Percentiles rank a stretch among this genome's conserved stretches.
Evolutionary conservation across 2,329 filamentous ascomycete genomes (phyloP).

Genomic region (Aureobasidium sp.): DNA sequence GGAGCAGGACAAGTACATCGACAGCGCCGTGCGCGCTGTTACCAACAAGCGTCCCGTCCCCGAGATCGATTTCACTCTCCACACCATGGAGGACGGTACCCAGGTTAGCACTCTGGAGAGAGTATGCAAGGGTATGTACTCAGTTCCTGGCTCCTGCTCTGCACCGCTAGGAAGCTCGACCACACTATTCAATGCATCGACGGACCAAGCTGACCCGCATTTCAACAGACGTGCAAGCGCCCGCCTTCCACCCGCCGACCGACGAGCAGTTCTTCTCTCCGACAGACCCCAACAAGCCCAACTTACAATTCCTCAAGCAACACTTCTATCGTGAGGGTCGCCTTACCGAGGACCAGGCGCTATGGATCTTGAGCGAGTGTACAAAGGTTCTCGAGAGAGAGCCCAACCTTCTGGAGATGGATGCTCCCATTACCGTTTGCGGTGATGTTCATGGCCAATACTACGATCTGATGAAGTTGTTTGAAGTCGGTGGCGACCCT

Average conservation of each 20-base stretch:
- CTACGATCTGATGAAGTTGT: constrained; percentile 99
- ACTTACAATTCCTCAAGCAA: constrained; percentile 91
- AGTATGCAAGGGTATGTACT: constrained; percentile 82
- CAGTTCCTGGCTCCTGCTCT: background rate
- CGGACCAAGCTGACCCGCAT: background rate
- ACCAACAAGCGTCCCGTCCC: constrained; percentile 90
- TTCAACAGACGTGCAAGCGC: constrained; percentile 83
- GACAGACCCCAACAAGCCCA: constrained; percentile 76
- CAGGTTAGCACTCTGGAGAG: constrained; percentile 94
- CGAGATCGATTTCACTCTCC: constrained; percentile 97
- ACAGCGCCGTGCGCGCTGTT: constrained; percentile 87
- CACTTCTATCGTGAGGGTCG: constrained; percentile 97
- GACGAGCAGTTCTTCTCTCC: constrained; percentile 93
- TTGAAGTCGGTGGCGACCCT: constrained; percentile 95
- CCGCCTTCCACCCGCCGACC: constrained; percentile 84
- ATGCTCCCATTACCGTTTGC: constrained; percentile 96
- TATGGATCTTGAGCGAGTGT: constrained; percentile 88
- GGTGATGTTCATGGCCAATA: constrained; percentile 98
- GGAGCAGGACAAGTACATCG: constrained; percentile 47
- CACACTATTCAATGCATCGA: background rate
- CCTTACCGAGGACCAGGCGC: constrained; percentile 90
- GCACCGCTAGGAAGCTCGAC: background rate
- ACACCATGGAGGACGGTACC: constrained; percentile 94
- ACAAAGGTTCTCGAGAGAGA: constrained; percentile 82
- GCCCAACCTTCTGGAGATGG: constrained; percentile 97